Evolutionary conservation across 148 eudicot species (phyloP), one percentile per base, ranked within the genome.

Genomic region (Rhododendron molle): DNA sequence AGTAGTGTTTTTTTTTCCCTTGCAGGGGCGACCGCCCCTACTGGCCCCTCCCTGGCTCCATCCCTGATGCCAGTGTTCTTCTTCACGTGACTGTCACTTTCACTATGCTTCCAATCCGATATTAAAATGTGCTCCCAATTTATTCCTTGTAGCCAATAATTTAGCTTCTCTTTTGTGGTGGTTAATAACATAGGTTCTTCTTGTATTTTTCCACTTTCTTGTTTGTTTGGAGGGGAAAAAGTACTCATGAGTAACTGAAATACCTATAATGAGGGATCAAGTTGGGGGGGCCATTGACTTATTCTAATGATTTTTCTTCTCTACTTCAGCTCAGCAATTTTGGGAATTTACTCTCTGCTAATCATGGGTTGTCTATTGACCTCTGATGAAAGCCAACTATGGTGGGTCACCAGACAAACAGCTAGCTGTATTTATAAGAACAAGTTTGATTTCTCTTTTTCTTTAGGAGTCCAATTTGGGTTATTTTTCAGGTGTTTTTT

Each of bases 331-430:
- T 40, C 38, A 43, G 46, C 49, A 62, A 15, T 83, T 67, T 36
- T 28, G 34, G 36, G 69, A 78, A 52, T 52, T 52, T 81, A 56
- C 56, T 80, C 26, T 67, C 84, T 86, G 62, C 80, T 47, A 81
- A 86, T 86, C 84, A 86, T 86, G 87, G 87, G 30, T 86, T 85
- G 83, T 88, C 80, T 50, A 77, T 74, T 76, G 78, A 34, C 62
- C 40, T 74, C 44, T 34, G 1, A 34, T 18, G 18, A 78, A 28
- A 83, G 14, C 83, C 49, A 80, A 49, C 3, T 83, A 80, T 54
- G 58, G 86, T 88, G 88, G 91, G 90, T 82, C 86, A 86, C 76
- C 87, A 76, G 90, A 90, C 90, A 88, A 88, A 81, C 88, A 84
- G 72, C 88, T 87, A 84, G 78, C 89, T 87, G 85, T 81, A 85